phyloP scores from a whole-genome alignment of 1,284 basidiomycete genomes.

The Ceratobasidium sp. region DNA sequence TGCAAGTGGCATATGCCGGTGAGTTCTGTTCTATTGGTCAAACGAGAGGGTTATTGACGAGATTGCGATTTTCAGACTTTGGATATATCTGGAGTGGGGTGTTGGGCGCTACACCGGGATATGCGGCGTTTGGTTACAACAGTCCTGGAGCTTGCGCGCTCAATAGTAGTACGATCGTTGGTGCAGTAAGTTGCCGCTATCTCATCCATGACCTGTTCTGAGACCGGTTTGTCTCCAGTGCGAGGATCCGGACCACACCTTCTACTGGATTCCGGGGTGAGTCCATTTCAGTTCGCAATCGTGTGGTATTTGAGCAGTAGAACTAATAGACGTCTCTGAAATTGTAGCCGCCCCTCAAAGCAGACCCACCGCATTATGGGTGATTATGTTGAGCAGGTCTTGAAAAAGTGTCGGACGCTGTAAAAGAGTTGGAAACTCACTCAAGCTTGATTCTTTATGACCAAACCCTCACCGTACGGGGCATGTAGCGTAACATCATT shows the following conservation, averaged over 20 bases:
- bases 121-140: slow-evolving; percentile 61
- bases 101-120: slow-evolving; percentile 57
- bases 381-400: slow-evolving; percentile 36
- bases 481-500: too few relatives aligned
- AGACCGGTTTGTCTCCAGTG: slow-evolving; percentile 11
- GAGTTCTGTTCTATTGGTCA: neutral
- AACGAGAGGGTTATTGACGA: neutral
- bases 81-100: slow-evolving; percentile 61
- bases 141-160: slow-evolving; percentile 55
- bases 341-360: slow-evolving; percentile 39
- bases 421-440: neutral
- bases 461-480: too few relatives aligned
- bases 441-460: too few relatives aligned
- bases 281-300: neutral
- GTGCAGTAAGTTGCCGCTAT: slow-evolving; percentile 17
- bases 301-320: neutral
- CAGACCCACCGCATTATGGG: slow-evolving; percentile 44
- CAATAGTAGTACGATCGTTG: slow-evolving; percentile 43
- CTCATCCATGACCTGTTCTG: neutral
- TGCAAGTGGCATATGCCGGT: slow-evolving; percentile 59
- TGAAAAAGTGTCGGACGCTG: slow-evolving; percentile 25
- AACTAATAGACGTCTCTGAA: too few relatives aligned
- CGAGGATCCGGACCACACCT: slow-evolving; percentile 42
- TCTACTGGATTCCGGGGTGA: slow-evolving; percentile 43
- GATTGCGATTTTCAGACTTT: slow-evolving; percentile 51